Evolutionary conservation across 192 early-diverging fungal species (phyloP), one percentile per base, ranked within the genome.

Genomic region (Chytriomyces hyalinus): DNA sequence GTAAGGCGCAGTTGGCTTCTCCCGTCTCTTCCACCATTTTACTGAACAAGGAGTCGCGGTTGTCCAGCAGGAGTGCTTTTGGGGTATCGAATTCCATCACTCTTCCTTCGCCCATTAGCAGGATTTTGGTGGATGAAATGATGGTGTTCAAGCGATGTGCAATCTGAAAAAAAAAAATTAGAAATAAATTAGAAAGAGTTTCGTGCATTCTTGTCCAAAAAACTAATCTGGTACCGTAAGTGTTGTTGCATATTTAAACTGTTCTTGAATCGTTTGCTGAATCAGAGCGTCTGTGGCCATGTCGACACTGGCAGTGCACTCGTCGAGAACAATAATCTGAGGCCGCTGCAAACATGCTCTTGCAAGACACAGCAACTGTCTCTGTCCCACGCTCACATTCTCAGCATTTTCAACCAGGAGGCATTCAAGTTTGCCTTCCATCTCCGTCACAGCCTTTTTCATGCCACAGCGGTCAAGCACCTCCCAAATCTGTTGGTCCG

Each of bases 371-470:
- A 89, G 24, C 66, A 92, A 73, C 49, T 88, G 85, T 9, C 87
- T 81, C 77, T 93, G 91, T 22, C 94, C 94, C 20, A 94, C 89
- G 24, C 88, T 92, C 68, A 96, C 90, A 83, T 96, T 96, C 71
- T 92, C 91, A 49, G 95, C 96, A 45, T 91, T 88, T 69, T 94
- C 92, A 22, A 84, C 80, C 3, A 97, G 86, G 24, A 76, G 68
- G 13, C 90, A 86, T 20, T 94, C 91, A 26, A 96, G 75, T 51
- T 50, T 75, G 66, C 67, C 89, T 74, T 51, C 89, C 80, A 78
- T 90, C 70, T 69, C 80, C 4, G 68, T 65, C 13, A 91, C 80
- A 49, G 74, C 68, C 4, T 79, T 73, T 59, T 79, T 86, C 49
- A 95, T 84, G 51, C 91, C 88, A 20, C 92, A 87, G 5, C 84